Base-by-base conservation (phyloP, 83 land plant species). In the Diphasiastrum complanatum region DNA sequence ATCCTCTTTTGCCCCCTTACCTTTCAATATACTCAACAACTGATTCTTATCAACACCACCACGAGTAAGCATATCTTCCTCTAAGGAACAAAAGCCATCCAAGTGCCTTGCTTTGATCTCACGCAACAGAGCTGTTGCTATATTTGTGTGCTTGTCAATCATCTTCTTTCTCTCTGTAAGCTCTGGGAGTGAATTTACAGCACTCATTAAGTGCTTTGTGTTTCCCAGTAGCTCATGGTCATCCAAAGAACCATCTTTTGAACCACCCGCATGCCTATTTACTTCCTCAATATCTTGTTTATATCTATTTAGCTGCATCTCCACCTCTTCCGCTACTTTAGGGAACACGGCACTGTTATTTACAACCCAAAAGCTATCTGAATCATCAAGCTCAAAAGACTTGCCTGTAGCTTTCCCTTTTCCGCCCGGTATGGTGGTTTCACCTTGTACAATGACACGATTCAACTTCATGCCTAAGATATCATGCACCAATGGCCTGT, bases 171-270 rank as follows among this genome's bases (percentile, higher is more conserved):
- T 63, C 63, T 87, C 96, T 1, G 91, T 92, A 47, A 92, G 71
- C 77, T 92, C 98, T 23, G 98, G 98, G 36, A 92, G 71, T 2
- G 98, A 92, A 63, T 85, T 88, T 41, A 88, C 96, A 0, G 98
- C 98, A 71, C 71, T 92, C 95, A 88, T 92, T 72, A 92, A 54
- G 58, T 85, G 85, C 75, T 88, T 85, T 5, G 98, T 92, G 80
- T 88, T 92, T 2, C 98, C 98, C 60, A 88, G 77, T 72, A 92
- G 69, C 48, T 87, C 96, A 0, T 69, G 64, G 0, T 86, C 96
- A 60, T 85, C 91, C 67, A 92, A 88, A 51, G 79, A 79, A n/a
- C 68, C 72, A 33, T 79, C 95, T 2, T 35, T 72, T 29, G 43
- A 49, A 1, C 85, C 91, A 28, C 98, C 91, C 2, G 98, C 85